These are phyloP conservation scores for Apiospora rasikravindrae DNA, from an alignment of 2,329 filamentous ascomycete genomes.

Conservation along the genomic window DNA sequence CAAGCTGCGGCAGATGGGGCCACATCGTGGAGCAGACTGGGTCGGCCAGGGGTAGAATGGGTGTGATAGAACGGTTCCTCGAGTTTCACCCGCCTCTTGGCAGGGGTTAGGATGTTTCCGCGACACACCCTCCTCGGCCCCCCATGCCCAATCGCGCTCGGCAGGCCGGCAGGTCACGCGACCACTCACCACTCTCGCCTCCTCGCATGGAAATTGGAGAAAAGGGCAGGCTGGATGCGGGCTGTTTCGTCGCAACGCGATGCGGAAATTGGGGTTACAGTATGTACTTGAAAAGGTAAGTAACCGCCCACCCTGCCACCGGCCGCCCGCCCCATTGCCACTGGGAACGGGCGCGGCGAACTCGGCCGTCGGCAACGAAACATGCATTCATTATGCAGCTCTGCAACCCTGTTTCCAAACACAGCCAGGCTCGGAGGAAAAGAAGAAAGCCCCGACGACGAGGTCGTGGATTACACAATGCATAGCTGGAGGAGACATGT, in stretches of 20 bases:
- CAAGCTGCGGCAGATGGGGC: conserved; percentile 2
- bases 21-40: neutral
- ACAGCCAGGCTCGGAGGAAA: too few species aligned
- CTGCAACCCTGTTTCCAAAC: too few species aligned
- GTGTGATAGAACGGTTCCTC: neutral
- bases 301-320: too few species aligned
- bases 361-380: too few species aligned
- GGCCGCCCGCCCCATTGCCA: neutral
- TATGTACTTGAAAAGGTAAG: neutral
- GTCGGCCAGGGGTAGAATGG: neutral
- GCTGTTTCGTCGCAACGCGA: neutral
- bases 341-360: neutral
- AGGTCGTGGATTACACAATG: too few species aligned
- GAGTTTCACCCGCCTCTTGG: conserved; percentile 11
- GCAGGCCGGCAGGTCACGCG: neutral
- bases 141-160: neutral
- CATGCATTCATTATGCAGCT: too few species aligned
- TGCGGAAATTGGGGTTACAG: neutral
- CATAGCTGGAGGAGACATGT: too few species aligned
- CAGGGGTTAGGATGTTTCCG: conserved; percentile 10
- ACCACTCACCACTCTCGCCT: too few species aligned
- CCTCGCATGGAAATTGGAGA: neutral
- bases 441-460: too few species aligned
- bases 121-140: neutral
- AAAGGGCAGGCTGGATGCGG: neutral